Conservation (phyloP, 176 grass and related monocot genomes). For the Carex cristatella region DNA sequence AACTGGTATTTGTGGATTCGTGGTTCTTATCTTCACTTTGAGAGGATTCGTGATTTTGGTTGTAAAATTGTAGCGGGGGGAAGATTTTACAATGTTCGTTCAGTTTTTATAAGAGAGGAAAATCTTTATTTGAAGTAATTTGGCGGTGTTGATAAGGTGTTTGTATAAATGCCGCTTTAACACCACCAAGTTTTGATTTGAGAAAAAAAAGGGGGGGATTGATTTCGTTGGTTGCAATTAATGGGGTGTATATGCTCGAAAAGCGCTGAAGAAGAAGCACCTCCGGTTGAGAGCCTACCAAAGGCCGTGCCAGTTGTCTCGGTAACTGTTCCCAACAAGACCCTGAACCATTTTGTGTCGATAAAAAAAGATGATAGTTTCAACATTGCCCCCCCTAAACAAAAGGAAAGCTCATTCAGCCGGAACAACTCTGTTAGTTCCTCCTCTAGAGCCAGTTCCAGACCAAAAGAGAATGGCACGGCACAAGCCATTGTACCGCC, state of each 20-base stretch:
- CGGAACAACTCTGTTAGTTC: not conserved
- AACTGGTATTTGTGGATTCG: not conserved
- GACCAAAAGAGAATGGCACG: conserved; percentile 18
- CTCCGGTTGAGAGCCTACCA: not conserved
- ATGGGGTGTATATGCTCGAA: conserved; percentile 26
- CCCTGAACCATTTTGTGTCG: not conserved
- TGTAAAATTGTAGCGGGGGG: not conserved
- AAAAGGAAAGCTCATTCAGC: not conserved
- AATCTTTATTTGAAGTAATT: not conserved
- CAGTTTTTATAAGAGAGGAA: not conserved
- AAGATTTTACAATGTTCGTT: not conserved
- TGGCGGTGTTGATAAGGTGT: not conserved
- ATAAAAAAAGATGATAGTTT: not conserved
- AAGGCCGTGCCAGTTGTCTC: not conserved
- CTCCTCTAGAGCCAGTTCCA: not conserved
- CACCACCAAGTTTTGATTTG: not conserved
- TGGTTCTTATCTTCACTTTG: not conserved
- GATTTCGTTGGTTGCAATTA: not conserved
- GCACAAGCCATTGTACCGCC: not conserved
- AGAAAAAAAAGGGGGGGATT: not conserved
- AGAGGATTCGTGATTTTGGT: not conserved
- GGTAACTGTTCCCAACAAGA: not conserved
- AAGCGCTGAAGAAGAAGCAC: conserved; percentile 15
- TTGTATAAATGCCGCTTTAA: conserved; percentile 21
- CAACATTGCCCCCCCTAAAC: not conserved